phyloP scores from a whole-genome alignment of 2,329 filamentous ascomycete genomes.

The Claviceps pazoutovae region DNA sequence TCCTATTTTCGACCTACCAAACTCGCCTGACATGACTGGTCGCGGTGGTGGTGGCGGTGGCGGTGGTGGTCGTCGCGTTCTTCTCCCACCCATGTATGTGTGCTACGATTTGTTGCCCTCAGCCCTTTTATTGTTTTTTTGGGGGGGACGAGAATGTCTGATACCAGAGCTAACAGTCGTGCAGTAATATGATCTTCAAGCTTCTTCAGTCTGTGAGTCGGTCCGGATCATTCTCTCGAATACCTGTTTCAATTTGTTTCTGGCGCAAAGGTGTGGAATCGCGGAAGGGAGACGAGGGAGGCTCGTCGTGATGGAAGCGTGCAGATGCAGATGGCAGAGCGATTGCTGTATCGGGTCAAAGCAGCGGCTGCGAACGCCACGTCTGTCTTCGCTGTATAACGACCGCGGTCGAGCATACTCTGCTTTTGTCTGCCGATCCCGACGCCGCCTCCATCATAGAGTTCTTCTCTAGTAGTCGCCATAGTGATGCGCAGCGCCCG shows the following conservation, averaged over 20 bases:
- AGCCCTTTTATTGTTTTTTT: not conserved
- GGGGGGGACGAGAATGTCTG: not conserved
- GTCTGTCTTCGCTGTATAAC: not conserved
- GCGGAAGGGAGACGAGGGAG: not conserved
- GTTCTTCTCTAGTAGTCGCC: not conserved
- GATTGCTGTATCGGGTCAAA: not conserved
- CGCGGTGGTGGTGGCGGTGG: conserved; percentile 45
- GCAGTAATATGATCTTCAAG: conserved; percentile 48
- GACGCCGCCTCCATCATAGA: not conserved
- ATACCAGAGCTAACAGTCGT: conserved; percentile 11
- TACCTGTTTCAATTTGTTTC: not conserved
- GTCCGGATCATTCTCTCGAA: not conserved
- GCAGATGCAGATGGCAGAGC: not conserved
- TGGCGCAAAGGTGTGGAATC: not conserved
- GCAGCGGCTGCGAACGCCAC: not conserved
- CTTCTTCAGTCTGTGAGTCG: conserved; percentile 51
- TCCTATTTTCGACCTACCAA: not conserved
- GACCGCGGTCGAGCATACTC: not conserved
- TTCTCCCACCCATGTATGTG: conserved; percentile 41
- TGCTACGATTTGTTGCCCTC: not conserved
- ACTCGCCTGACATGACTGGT: conserved; percentile 35
- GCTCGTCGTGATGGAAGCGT: not conserved
- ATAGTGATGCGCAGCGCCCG: not conserved
- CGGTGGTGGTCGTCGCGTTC: conserved; percentile 43
- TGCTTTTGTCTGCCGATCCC: not conserved